Evolutionary conservation across 352 stramenopile genomes (phyloP).

Genomic region (Phytopythium delawarense): DNA sequence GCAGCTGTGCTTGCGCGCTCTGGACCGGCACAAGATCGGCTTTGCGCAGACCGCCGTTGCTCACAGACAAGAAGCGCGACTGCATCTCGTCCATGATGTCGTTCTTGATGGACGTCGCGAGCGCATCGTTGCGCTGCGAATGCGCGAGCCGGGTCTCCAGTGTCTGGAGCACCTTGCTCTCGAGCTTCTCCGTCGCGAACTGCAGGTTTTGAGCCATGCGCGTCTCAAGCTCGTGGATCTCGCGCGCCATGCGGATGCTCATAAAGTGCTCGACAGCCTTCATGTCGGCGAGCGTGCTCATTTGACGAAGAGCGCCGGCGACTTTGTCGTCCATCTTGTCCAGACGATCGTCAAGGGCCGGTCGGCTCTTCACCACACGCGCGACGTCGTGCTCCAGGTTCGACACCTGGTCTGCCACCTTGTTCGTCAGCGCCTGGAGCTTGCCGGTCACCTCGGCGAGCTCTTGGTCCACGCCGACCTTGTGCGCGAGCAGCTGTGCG

Average conservation of each 20-base stretch:
- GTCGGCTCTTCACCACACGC: conserved; percentile 31
- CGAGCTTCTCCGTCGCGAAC: conserved; percentile 64
- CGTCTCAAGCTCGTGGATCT: conserved; percentile 71
- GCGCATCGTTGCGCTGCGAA: conserved; percentile 46
- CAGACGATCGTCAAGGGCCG: conserved; percentile 55
- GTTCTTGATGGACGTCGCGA: conserved; percentile 40
- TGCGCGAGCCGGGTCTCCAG: conserved; percentile 45
- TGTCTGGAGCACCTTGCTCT: conserved; percentile 48
- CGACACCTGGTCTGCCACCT: conserved; percentile 49
- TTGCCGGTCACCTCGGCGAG: conserved; percentile 52
- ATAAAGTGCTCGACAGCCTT: conserved; percentile 66
- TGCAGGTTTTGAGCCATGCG: conserved; percentile 50
- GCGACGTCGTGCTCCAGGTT: conserved; percentile 62
- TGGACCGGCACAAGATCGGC: conserved; percentile 47
- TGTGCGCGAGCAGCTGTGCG: conserved; percentile 52
- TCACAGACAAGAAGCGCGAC: conserved; percentile 20
- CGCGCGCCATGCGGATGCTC: conserved; percentile 57
- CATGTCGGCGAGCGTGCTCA: conserved; percentile 46
- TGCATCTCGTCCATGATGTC: conserved; percentile 61
- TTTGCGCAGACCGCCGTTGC: conserved; percentile 41
- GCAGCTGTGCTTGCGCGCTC: conserved; percentile 53
- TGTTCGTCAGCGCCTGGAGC: conserved; percentile 42
- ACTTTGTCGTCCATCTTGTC: conserved; percentile 54
- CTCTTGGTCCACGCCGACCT: conserved; percentile 59
- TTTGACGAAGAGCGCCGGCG: conserved; percentile 44